Conservation (phyloP, 2,329 filamentous ascomycete genomes). For the Aspergillus sp. region DNA sequence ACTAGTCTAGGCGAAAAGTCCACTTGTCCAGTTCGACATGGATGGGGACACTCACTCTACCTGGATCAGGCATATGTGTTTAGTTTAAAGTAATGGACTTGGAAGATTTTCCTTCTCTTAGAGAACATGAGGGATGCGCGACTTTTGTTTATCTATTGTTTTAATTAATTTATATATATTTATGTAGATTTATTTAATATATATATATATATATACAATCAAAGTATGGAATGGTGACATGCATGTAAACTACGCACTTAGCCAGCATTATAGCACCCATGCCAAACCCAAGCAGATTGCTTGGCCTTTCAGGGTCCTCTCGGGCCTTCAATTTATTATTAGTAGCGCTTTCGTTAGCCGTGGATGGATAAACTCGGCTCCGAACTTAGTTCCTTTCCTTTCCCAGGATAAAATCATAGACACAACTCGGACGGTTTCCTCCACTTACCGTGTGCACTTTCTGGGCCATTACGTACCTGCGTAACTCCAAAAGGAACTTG, state of each 20-base stretch:
- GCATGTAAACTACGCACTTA: background rate
- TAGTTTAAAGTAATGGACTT: background rate
- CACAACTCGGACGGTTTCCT: background rate
- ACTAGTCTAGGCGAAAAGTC: background rate
- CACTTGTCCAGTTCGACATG: too few relatives aligned
- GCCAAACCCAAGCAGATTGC: background rate
- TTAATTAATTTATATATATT: too few relatives aligned
- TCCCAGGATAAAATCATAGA: background rate
- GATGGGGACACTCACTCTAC: background rate
- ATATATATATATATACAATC: background rate
- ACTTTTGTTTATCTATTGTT: too few relatives aligned
- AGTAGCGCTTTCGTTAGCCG: background rate
- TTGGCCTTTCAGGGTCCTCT: slow-evolving; percentile 5
- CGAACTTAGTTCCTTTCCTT: background rate
- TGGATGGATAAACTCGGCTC: slow-evolving; percentile 4
- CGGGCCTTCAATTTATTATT: slow-evolving; percentile 4
- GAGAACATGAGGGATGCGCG: background rate
- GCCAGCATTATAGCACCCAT: background rate
- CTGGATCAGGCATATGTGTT: background rate
- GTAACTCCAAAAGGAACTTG: too few relatives aligned
- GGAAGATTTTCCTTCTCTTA: too few relatives aligned
- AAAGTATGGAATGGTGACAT: background rate
- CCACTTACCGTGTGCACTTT: background rate
- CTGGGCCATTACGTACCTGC: slow-evolving; percentile 1
- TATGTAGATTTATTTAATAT: too few relatives aligned